Percentiles rank a stretch among this genome's conserved stretches.
Evolutionary conservation across 768 basidiomycete species (phyloP).

Genomic region (Suillus ampliporus): DNA sequence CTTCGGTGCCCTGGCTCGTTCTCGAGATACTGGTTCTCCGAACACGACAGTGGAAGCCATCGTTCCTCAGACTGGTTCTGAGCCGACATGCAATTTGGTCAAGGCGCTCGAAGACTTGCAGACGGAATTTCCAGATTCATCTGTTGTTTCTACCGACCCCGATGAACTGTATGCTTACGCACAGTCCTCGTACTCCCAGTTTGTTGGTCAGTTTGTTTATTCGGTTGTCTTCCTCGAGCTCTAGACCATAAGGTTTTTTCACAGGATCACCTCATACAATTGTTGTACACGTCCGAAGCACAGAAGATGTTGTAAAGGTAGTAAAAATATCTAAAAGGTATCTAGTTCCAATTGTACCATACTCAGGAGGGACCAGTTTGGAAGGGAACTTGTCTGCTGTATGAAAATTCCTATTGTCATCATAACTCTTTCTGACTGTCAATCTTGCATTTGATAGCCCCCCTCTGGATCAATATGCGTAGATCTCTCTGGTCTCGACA

Average conservation of each 20-base stretch:
- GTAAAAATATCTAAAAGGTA: conserved; percentile 74
- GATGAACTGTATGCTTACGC: conserved; percentile 59
- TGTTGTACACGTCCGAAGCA: conserved; percentile 63
- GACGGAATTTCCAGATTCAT: conserved; percentile 44
- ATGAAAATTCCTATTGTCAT: conserved; percentile 18
- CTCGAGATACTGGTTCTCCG: background rate
- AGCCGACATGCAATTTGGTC: conserved; percentile 35
- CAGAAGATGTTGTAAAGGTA: conserved; percentile 79
- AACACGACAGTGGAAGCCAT: background rate
- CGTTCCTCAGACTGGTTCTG: background rate
- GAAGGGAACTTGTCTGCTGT: conserved; percentile 85
- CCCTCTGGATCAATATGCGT: conserved; percentile 59
- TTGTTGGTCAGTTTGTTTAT: conserved; percentile 43
- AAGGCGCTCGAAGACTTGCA: conserved; percentile 56
- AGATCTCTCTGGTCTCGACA: conserved; percentile 64
- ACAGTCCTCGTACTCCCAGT: conserved; percentile 68
- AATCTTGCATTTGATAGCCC: conserved; percentile 6
- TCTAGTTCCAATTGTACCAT: conserved; percentile 75
- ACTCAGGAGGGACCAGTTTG: conserved; percentile 81
- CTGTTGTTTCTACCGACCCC: conserved; percentile 55
- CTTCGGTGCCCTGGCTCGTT: conserved; percentile 12
- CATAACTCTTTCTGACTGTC: background rate
- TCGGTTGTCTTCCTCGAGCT: conserved; percentile 39
- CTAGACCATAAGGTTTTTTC: background rate
- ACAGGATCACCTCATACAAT: conserved; percentile 23